These are phyloP conservation scores for Nakazawaea wyomingensis DNA, from an alignment of 805 yeast species.

Conservation along the genomic window DNA sequence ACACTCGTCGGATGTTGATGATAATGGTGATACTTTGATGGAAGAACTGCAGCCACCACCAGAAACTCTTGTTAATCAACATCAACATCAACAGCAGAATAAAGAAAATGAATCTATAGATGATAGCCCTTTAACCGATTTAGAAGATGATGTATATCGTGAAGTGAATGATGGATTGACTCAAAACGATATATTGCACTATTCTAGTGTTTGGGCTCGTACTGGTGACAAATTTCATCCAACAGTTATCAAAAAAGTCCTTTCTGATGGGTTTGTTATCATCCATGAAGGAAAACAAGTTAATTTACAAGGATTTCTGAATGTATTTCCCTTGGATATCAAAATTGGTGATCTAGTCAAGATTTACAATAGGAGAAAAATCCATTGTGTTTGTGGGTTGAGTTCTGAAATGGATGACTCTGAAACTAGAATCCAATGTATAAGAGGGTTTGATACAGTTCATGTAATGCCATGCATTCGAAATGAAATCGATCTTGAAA, in stretches of 20 bases:
- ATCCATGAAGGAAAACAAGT: conserved; percentile 7
- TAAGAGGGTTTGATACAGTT: conserved; percentile 57
- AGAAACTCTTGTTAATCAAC: background rate
- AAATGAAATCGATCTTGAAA: conserved; percentile 10
- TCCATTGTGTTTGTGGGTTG: conserved; percentile 44
- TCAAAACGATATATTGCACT: conserved; percentile 1
- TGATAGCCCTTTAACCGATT: background rate
- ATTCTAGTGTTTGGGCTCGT: conserved; percentile 15
- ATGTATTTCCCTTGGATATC: conserved; percentile 42
- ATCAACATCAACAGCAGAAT: background rate
- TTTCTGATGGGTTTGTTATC: conserved; percentile 8
- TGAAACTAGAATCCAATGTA: conserved; percentile 37
- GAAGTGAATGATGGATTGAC: background rate
- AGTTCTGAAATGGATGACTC: conserved; percentile 18
- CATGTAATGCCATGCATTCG: conserved; percentile 22
- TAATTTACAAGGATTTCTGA: conserved; percentile 20
- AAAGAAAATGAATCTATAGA: background rate
- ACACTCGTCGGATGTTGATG: background rate
- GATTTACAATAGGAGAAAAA: conserved; percentile 25
- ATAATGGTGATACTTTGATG: background rate
- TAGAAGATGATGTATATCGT: conserved; percentile 1
- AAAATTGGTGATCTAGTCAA: conserved; percentile 51
- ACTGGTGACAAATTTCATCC: conserved; percentile 12
- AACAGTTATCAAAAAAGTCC: conserved; percentile 6
- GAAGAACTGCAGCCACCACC: background rate